Evolutionary conservation across 1,284 basidiomycete genomes (phyloP).

Genomic region (Austroboletus rostrupii): DNA sequence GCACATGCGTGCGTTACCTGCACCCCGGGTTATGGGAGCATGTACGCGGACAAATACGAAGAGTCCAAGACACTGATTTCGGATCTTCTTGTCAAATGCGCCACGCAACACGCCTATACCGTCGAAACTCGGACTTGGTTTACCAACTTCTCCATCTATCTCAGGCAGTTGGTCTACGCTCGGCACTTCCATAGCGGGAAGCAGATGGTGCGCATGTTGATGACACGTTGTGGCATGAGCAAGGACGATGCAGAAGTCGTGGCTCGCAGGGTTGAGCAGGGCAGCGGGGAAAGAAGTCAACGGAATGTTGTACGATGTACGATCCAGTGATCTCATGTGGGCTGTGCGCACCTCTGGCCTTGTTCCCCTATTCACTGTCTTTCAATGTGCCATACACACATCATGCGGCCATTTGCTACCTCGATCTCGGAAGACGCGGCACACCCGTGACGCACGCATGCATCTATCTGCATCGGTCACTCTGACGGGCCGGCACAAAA

Average conservation of each 20-base stretch:
- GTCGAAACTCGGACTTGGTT: conserved; percentile 27
- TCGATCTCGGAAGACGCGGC: not conserved
- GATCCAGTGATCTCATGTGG: conserved; percentile 20
- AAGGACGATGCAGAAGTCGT: conserved; percentile 21
- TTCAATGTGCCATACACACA: not conserved
- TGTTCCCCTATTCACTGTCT: conserved; percentile 9
- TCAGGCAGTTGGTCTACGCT: conserved; percentile 21
- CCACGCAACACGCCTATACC: conserved; percentile 18
- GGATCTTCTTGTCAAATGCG: conserved; percentile 22
- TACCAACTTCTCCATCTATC: conserved; percentile 22
- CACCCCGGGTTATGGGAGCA: conserved; percentile 23
- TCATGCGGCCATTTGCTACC: not conserved
- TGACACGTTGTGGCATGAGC: conserved; percentile 25
- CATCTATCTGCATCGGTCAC: not conserved
- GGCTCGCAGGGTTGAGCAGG: conserved; percentile 19
- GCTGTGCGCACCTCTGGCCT: not conserved
- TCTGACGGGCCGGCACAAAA: conserved; percentile 1
- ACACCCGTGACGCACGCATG: not conserved
- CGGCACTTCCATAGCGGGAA: conserved; percentile 22
- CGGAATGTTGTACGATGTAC: conserved; percentile 12
- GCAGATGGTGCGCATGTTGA: conserved; percentile 25
- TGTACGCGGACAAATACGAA: conserved; percentile 29
- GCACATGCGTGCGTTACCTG: conserved; percentile 29
- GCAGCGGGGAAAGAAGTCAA: not conserved
- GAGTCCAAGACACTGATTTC: conserved; percentile 26